Evolutionary conservation across 495 filamentous ascomycete genomes (phyloP), one percentile per base, ranked within the genome.

Genomic region (Chaetomium tenue): DNA sequence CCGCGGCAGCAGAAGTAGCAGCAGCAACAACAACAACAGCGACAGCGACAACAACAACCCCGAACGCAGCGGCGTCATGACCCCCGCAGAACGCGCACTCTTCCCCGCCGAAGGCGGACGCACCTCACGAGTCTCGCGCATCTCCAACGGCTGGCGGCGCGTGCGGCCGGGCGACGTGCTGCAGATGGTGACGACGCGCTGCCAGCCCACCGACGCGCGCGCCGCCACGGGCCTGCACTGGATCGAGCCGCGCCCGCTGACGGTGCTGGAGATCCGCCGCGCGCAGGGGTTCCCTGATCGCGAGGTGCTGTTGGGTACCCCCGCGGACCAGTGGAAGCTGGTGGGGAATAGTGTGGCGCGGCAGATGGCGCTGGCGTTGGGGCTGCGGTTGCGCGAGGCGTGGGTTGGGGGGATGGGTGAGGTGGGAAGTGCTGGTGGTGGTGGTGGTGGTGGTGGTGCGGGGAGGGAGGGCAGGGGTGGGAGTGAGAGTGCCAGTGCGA

Each of bases 331-430:
- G 66, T 86, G 82, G 76, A 84, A 80, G 61, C 81, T 89, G 44
- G 76, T 91, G 16, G 90, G 89, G 0, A 92, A 93, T 70, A 86
- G 84, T 56, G 90, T 92, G 3, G 82, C 86, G n/a, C 81, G 88
- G 25, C 78, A 78, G 6, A 83, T 89, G 20, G 79, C 88, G 8
- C 61, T 89, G 25, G 87, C 84, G 18, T 69, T 89, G 47, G 89
- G 89, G 1, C 64, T 90, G 7, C 69, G 79, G 42, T 74, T 91
- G 4, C 74, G 88, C 22, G 80, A 87, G 63, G 87, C 89, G 0
- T 89, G 77, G 78, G 63, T 72, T 9, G 74, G 71, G 0, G 73
- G 72, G 2, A 55, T 78, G 12, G 66, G 66, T 26, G 76, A 76
- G 52, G 40, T 40, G 25, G 26, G 18, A 3, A 28, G 12, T 5